Base-by-base conservation (phyloP, 192 early-diverging fungal species). In the Coemansia sp. region DNA sequence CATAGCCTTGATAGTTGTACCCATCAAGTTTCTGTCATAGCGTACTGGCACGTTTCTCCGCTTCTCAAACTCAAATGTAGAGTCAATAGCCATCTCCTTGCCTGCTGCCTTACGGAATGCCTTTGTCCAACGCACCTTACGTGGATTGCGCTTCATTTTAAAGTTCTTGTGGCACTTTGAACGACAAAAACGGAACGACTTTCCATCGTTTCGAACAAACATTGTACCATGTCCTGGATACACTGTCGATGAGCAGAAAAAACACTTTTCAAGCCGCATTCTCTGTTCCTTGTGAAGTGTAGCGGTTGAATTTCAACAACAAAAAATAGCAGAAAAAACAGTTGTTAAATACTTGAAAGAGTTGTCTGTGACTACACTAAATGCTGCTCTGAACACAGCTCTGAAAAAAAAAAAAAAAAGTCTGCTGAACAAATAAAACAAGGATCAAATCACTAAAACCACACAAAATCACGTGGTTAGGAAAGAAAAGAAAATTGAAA, bases 81-180 rank as follows among this genome's bases (percentile, higher is more conserved):
- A 87, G 80, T 99, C 94, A 66, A 99, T 96, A 4, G 91, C 88
- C 97, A 99, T 99, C 85, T 99, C 97, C 85, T 99, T 99, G 77
- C 97, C 97, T 17, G 94, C 93, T 14, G 97, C 90, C 78, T 92
- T 93, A 65, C 97, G 87, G 94, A 99, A 99, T 9, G 97, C 96
- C 89, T 99, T 99, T 61, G 97, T 99, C 97, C 97, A 99, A 68
- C 91, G 87, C 62, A 99, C 95, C 89, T 99, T 99, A 71, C 97
- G 88, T 33, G 97, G 97, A 86, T 98, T 98, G 51, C 97, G 90
- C 89, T 97, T 98, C 92, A 98, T 95, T 81, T 99, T 99, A 85
- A 99, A 99, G 85, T 96, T 97, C 76, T 92, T 94, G 91, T 98
- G 95, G 85, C 97, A 99, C 87, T 99, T 98, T 68, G 96, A 97